A percentile compares a stretch with the other conserved stretches of the same genome.
These are phyloP conservation scores for Mrakia frigida DNA, from an alignment of 768 basidiomycete genomes.

Conservation along the genomic window DNA sequence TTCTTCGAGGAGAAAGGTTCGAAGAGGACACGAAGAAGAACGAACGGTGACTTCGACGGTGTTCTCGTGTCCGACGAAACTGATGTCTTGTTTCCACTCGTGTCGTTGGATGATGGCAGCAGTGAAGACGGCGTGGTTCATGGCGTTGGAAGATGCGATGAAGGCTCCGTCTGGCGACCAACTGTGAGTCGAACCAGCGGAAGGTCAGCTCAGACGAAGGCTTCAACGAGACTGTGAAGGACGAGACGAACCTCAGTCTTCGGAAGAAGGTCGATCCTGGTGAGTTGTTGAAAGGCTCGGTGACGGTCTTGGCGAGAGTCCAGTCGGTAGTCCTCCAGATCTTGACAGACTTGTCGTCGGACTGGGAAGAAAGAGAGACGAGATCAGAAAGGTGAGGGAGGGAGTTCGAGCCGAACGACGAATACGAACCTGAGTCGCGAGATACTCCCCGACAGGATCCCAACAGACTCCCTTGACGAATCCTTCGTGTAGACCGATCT, in stretches of 20 bases:
- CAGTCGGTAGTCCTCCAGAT: conserved; percentile 95
- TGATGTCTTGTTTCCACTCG: conserved; percentile 80
- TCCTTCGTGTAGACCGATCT: conserved; percentile 82
- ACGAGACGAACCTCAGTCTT: conserved; percentile 64
- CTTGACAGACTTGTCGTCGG: conserved; percentile 92
- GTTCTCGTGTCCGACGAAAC: conserved; percentile 93
- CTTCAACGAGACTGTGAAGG: neutral
- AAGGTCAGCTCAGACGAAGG: neutral
- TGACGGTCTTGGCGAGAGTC: conserved; percentile 74
- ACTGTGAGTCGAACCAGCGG: conserved; percentile 47
- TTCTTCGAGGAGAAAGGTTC: neutral
- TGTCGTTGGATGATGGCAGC: conserved; percentile 88
- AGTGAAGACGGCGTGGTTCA: conserved; percentile 95
- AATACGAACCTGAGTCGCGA: conserved; percentile 65
- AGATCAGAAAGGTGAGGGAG: neutral
- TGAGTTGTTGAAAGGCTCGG: conserved; percentile 86
- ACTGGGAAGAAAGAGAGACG: conserved; percentile 48
- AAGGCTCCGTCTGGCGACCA: conserved; percentile 99
- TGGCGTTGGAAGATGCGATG: conserved; percentile 94
- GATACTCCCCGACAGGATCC: conserved; percentile 95
- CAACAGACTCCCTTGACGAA: conserved; percentile 99
- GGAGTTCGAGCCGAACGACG: neutral
- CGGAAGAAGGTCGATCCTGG: conserved; percentile 93
- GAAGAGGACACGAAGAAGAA: conserved; percentile 23
- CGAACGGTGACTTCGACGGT: conserved; percentile 90